Evolutionary conservation across 2,329 filamentous ascomycete species (phyloP), one percentile per base, ranked within the genome.

Genomic region (Pseudogymnoascus sp.): DNA sequence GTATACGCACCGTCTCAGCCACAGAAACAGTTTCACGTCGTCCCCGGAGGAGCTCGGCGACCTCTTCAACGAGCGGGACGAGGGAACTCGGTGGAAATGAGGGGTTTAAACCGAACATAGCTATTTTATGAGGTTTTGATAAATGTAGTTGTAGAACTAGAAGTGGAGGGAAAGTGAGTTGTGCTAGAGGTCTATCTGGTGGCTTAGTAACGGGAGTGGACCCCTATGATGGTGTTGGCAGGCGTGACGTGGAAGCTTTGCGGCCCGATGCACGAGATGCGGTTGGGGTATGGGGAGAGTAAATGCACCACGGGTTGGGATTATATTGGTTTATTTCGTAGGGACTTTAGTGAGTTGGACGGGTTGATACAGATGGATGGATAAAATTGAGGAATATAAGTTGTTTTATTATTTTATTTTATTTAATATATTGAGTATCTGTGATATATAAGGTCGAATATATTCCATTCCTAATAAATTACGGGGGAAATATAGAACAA

Each of bases 11-110:
- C 19, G 85, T 88, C 72, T 88, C 85, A 62, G 83, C 85, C 38
- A 88, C 80, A 64, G 80, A 82, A 66, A 88, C 77, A 35, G 79
- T 85, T 70, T 86, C 81, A 65, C 80, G 78, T 62, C 79, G 79
- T 46, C 80, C 75, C 67, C 80, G 82, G 40, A 88, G 77, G 40
- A 86, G 77, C 2, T 73, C 70, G 2, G 79, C 77, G 26, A 87
- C 77, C 73, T 85, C 80, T 33, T 72, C 56, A 10, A 72, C 70
- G 31, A 74, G 67, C 7, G 59, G 59, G 2, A 60, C 59, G 7
- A 60, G 59, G 4, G 29, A 10, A 2, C 19, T n/a, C 1, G 59
- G 59, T 1, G 59, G 59, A n/a, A 60, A 60, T 11, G 33, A 37
- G 3, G 59, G 59, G 23, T 11, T 37, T 11, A 60, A 26, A 11